phyloP scores from a whole-genome alignment of 352 stramenopile genomes.

The Aphanomyces cochlioides region DNA sequence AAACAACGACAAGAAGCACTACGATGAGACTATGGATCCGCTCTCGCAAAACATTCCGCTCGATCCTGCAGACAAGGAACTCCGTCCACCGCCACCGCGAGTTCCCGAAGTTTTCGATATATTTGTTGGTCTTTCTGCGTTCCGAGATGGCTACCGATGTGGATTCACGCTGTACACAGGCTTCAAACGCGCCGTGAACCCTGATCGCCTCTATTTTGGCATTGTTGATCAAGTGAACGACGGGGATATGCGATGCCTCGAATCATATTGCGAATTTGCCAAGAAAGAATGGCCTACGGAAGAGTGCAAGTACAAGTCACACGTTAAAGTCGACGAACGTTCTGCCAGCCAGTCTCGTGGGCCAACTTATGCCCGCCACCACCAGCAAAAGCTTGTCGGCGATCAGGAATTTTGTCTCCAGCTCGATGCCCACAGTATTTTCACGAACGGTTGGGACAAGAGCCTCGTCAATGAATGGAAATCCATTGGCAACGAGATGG shows the following conservation, averaged over 20 bases:
- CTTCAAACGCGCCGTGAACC: conserved; percentile 62
- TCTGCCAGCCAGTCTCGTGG: conserved; percentile 65
- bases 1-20: conserved; percentile 17
- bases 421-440: conserved; percentile 80
- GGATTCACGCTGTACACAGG: conserved; percentile 78
- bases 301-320: conserved; percentile 59
- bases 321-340: conserved; percentile 69
- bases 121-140: conserved; percentile 76
- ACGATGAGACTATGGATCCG: conserved; percentile 19
- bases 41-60: conserved; percentile 11
- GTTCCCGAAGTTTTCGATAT: conserved; percentile 53
- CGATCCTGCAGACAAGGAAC: not conserved
- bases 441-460: conserved; percentile 80
- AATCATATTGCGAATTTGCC: conserved; percentile 77
- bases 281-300: conserved; percentile 58
- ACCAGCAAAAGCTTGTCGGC: conserved; percentile 71
- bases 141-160: conserved; percentile 75
- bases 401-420: conserved; percentile 83
- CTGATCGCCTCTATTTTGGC: conserved; percentile 70
- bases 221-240: conserved; percentile 80
- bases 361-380: conserved; percentile 70
- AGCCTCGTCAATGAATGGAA: conserved; percentile 71
- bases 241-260: conserved; percentile 61
- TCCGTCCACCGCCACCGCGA: conserved; percentile 41
- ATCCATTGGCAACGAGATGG: conserved; percentile 78